phyloP scores from a whole-genome alignment of 1,139 yeast genomes.

The Trichomonascaceae sp. region DNA sequence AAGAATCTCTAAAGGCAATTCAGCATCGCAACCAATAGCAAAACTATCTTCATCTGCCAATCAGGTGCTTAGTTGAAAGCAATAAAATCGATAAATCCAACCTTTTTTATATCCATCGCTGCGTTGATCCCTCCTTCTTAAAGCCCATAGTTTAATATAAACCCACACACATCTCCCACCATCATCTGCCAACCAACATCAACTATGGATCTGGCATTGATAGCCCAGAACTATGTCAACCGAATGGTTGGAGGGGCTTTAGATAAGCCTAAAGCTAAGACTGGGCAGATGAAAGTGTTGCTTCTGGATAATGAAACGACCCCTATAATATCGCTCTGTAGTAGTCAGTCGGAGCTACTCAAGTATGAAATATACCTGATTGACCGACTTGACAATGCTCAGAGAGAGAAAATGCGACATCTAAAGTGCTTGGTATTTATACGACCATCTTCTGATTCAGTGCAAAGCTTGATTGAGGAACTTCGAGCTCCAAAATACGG shows the following conservation, averaged over 20 bases:
- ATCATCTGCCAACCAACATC: background rate
- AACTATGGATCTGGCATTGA: constrained; percentile 47
- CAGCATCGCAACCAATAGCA: background rate
- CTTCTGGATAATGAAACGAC: constrained; percentile 77
- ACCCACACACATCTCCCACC: background rate
- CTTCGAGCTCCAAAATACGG: constrained; percentile 72
- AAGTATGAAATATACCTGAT: constrained; percentile 77
- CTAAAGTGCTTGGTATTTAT: constrained; percentile 75
- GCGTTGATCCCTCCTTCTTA: background rate
- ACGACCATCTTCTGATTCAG: constrained; percentile 63
- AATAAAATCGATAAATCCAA: background rate
- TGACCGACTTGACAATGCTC: constrained; percentile 60
- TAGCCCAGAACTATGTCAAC: constrained; percentile 45
- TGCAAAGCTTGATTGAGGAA: constrained; percentile 57
- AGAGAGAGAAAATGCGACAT: constrained; percentile 73
- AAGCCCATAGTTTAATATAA: background rate
- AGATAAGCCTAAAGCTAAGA: constrained; percentile 19
- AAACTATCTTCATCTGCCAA: background rate
- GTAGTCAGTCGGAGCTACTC: constrained; percentile 80
- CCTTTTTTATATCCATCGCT: background rate
- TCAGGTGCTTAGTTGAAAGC: too few relatives aligned
- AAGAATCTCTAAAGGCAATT: background rate
- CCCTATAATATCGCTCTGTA: constrained; percentile 72
- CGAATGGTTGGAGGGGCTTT: constrained; percentile 35
- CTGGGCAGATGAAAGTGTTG: constrained; percentile 57